Conservation (phyloP, 2,329 filamentous ascomycete genomes). For the Macroventuria anomochaeta region DNA sequence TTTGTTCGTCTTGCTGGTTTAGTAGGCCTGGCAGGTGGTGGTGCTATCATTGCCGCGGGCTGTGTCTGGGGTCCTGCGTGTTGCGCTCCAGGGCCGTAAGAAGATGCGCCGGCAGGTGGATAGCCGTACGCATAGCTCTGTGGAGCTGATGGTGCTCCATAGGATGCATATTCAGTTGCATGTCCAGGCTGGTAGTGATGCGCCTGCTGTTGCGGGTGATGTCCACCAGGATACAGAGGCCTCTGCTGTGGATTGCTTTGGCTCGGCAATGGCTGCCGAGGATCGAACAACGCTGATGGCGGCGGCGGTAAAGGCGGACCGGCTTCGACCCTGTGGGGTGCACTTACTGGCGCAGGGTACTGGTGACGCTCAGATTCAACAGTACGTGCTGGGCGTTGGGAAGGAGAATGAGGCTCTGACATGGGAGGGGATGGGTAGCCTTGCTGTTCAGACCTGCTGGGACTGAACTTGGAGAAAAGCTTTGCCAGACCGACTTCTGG, state of each 20-base stretch:
- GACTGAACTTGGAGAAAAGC: conserved; percentile 45
- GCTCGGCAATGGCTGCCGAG: conserved; percentile 26
- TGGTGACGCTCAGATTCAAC: conserved; percentile 41
- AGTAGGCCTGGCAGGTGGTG: conserved; percentile 37
- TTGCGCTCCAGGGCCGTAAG: conserved; percentile 35
- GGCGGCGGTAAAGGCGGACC: conserved; percentile 36
- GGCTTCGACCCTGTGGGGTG: conserved; percentile 33
- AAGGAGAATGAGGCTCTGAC: conserved; percentile 58
- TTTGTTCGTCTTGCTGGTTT: conserved; percentile 62
- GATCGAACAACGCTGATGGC: conserved; percentile 34
- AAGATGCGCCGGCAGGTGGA: conserved; percentile 28
- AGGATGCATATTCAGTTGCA: conserved; percentile 34
- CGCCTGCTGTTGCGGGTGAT: conserved; percentile 31
- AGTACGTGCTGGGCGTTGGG: conserved; percentile 45
- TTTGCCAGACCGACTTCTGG: conserved; percentile 45
- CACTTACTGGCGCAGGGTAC: conserved; percentile 32
- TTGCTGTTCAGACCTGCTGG: conserved; percentile 43
- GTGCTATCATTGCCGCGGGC: conserved; percentile 41
- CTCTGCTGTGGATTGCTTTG: conserved; percentile 34
- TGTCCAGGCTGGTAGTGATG: conserved; percentile 37
- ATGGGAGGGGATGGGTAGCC: conserved; percentile 59
- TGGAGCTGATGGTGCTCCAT: conserved; percentile 29
- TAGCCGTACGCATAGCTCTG: conserved; percentile 44
- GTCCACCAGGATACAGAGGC: conserved; percentile 41
- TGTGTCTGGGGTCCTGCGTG: conserved; percentile 41